Base-by-base conservation (phyloP, 768 basidiomycete species). In the Macrolepiota albuminosa region DNA sequence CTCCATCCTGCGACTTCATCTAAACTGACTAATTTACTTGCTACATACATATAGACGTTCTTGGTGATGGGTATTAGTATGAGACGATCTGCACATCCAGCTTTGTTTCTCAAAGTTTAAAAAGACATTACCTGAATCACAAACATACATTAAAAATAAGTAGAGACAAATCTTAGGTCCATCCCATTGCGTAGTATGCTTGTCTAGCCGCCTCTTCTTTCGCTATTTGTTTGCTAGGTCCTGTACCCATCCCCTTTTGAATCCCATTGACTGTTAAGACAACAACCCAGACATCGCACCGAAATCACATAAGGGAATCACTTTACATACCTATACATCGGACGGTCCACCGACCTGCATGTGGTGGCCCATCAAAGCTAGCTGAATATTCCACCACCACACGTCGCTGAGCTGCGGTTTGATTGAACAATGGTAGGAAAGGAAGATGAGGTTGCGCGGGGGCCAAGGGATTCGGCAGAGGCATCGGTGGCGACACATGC, bases 121-220 rank as follows among this genome's bases (percentile, higher is more conserved):
- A 16, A 52, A 16, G 14, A 26, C 6, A 37, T n/a, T 40, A 16
- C 29, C 4, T 36, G 36, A 16, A 18, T 42, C 14, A 24, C 11
- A 37, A 24, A 52, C 51, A 36, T 36, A 42, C 2, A 54, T n/a
- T 43, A 54, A 18, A 42, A 40, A 42, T 42, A 31, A 54, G 53
- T 40, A 26, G n/a, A 26, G 18, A 54, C 39, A n/a, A 21, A 43
- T 40, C 11, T 60, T 66, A 78, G 42, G 84, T 83, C 89, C 89
- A 91, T 37, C 89, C 89, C 87, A 91, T 86, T 9, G 81, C 79
- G 66, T 84, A 82, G 72, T 83, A 89, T 9, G 89, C 89, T 64
- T 84, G 76, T 59, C 82, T 78, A 18, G 89, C 89, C 0, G 89
- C 89, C 58, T 87, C 86, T 66, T 91, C 89, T 70, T 90, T 91